Base-by-base conservation (phyloP, 306 rosid species). In the Albizia julibrissin region DNA sequence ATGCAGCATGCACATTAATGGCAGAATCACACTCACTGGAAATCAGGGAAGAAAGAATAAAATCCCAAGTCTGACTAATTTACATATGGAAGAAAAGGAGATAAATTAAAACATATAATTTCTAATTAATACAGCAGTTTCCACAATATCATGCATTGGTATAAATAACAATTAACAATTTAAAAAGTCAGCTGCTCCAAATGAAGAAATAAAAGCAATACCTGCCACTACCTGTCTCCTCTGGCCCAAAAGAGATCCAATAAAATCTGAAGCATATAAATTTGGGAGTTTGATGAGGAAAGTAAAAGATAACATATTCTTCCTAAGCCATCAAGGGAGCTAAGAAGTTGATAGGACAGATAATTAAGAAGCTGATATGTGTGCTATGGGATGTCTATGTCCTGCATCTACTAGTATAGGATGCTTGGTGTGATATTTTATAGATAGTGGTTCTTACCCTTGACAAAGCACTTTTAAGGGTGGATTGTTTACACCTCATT, bases 261-360 rank as follows among this genome's bases (percentile, higher is more conserved):
- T 61, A 33, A 64, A 40, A 78, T 56, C 27, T 29, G 31, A 67
- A 79, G 52, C 72, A 72, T 31, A 46, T 58, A 47, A 79, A 79
- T 43, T 66, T 26, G 54, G 4, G 65, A 56, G 69, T 61, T 69
- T 77, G 71, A 76, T 62, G 54, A 76, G 76, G 29, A 59, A 76
- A 69, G 12, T 24, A 43, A 27, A 59, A 49, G 79, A 79, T 47
- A 52, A 40, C 76, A 85, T 43, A 50, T 47, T 31, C 7, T 54
- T 37, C 43, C 52, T 15, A 33, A 67, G 66, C 58, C 54, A 79
- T 39, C 78, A 59, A 68, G 21, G 56, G 16, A 56, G 73, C 67
- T 73, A 21, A 11, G 59, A 26, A 82, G 58, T 22, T 10, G 29
- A 58, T 22, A 22, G 65, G 65, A 56, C 27, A n/a, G 62, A n/a